A percentile compares a stretch with the other conserved stretches of the same genome.
Evolutionary conservation across 2,329 filamentous ascomycete species (phyloP).

Genomic region (Boeremia exigua): DNA sequence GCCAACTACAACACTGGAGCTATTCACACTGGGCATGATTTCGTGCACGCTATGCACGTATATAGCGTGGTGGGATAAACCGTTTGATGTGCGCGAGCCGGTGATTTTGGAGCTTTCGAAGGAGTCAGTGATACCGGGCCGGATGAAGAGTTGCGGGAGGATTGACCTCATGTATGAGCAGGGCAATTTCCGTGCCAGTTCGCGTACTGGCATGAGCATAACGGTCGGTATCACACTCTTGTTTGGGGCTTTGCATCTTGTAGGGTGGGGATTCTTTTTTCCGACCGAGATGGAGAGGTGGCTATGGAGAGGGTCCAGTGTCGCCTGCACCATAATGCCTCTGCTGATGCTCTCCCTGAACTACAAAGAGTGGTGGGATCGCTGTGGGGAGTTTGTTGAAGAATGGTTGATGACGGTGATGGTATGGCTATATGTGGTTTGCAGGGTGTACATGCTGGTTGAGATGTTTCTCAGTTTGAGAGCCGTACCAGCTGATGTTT

Average conservation of each 20-base stretch:
- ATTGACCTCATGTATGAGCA: too few relatives aligned
- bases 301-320: constrained; percentile 20
- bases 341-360: not conserved
- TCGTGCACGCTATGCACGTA: constrained; percentile 19
- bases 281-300: constrained; percentile 5
- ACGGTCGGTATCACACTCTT: not conserved
- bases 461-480: constrained; percentile 22
- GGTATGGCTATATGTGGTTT: constrained; percentile 1
- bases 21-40: constrained; percentile 26
- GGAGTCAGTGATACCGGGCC: too few relatives aligned
- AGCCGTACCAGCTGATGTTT: constrained; percentile 14
- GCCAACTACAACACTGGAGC: constrained; percentile 22
- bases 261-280: not conserved
- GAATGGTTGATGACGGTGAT: too few relatives aligned
- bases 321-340: not conserved
- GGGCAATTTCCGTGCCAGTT: too few relatives aligned
- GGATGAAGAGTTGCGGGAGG: too few relatives aligned
- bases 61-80: constrained; percentile 21
- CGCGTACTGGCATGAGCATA: too few relatives aligned
- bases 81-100: constrained; percentile 20
- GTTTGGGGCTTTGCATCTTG: not conserved
- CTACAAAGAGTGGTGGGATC: too few relatives aligned
- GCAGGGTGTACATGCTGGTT: constrained; percentile 13
- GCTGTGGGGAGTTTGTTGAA: too few relatives aligned
- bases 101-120: not conserved